Evolutionary conservation across 331 rosid genomes (phyloP).

Genomic region (Saraca asoca): DNA sequence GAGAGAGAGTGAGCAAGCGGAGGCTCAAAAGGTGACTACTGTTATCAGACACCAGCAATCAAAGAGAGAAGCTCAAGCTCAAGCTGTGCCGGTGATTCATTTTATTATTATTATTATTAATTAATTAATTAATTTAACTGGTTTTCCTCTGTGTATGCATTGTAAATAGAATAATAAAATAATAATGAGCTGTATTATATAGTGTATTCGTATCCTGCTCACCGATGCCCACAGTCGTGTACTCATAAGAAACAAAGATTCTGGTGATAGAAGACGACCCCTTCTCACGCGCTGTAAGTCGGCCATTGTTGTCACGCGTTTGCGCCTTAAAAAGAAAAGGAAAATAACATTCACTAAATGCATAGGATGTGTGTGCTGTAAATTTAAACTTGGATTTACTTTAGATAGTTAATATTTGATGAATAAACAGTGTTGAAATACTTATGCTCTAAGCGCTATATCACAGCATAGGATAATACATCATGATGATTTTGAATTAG

Average conservation of each 20-base stretch:
- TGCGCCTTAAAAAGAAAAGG: no score
- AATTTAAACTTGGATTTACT: no score
- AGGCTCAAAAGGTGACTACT: constrained; percentile 42
- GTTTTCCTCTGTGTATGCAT: neutral
- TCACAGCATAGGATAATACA: no score
- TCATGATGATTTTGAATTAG: no score
- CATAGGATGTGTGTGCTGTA: no score
- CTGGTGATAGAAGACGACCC: constrained; percentile 27
- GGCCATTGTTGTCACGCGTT: neutral
- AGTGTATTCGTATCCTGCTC: no score
- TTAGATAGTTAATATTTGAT: no score
- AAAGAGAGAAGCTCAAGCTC: neutral
- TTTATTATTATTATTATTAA: neutral
- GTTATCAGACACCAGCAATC: neutral
- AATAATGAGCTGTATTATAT: neutral
- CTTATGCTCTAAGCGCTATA: no score
- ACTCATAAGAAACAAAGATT: constrained; percentile 37
- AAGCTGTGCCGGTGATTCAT: neutral
- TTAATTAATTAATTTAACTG: neutral
- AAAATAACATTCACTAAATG: no score
- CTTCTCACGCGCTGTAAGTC: constrained; percentile 4
- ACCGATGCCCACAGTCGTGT: constrained; percentile 19
- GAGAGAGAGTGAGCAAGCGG: constrained; percentile 57
- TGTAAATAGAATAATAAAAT: no score
- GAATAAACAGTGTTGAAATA: no score